Percentiles rank a stretch among this genome's conserved stretches.
phyloP scores from a whole-genome alignment of 1,139 yeast species.

The Hanseniaspora uvarum region DNA sequence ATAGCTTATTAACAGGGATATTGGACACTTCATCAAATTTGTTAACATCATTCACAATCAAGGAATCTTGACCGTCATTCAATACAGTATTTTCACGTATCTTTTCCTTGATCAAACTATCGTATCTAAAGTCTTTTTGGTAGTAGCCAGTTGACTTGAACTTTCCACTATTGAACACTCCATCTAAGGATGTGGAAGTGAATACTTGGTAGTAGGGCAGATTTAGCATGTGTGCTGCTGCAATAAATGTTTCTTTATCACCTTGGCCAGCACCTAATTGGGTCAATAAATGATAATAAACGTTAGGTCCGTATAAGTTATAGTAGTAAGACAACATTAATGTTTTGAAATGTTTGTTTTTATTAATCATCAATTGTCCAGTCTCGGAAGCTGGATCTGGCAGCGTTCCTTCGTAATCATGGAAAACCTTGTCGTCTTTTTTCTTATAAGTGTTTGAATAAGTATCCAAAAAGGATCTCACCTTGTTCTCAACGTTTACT shows the following conservation, averaged over 20 bases:
- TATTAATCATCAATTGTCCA: constrained; percentile 51
- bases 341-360: constrained; percentile 42
- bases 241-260: constrained; percentile 58
- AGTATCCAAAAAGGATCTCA: constrained; percentile 4
- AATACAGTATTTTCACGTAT: background rate
- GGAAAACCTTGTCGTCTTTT: constrained; percentile 34
- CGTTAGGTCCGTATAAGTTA: constrained; percentile 50
- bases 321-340: constrained; percentile 47
- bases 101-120: background rate
- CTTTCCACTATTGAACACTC: constrained; percentile 19
- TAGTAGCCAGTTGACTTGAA: constrained; percentile 30
- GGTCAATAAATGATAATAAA: constrained; percentile 50
- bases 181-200: background rate
- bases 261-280: constrained; percentile 69
- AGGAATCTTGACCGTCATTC: background rate
- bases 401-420: constrained; percentile 47
- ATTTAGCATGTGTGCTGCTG: constrained; percentile 47
- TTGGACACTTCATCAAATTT: background rate
- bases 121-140: constrained; percentile 27
- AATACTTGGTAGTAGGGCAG: constrained; percentile 45
- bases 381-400: constrained; percentile 59
- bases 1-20: background rate
- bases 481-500: constrained; percentile 22
- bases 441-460: constrained; percentile 25
- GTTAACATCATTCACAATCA: background rate